These are phyloP conservation scores for Saturnispora bothae DNA, from an alignment of 805 yeast genomes.

Conservation along the genomic window DNA sequence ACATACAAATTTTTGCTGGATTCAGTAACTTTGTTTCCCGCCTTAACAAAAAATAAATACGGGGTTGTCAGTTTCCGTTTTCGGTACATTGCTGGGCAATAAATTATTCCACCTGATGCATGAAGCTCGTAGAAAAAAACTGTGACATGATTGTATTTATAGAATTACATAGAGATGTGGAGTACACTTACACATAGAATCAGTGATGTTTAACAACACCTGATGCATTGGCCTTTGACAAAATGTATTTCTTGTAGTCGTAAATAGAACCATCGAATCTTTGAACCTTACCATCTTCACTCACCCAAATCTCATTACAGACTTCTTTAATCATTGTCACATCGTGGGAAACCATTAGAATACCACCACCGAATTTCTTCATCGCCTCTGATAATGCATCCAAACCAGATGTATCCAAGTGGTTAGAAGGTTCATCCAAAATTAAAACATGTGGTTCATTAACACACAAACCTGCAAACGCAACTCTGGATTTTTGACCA, in stretches of 20 bases:
- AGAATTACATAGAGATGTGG: too few relatives aligned
- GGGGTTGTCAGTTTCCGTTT: too few relatives aligned
- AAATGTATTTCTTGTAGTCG: conserved; percentile 83
- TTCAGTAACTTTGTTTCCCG: too few relatives aligned
- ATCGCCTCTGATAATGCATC: conserved; percentile 92
- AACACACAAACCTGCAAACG: conserved; percentile 90
- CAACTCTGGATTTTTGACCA: conserved; percentile 97
- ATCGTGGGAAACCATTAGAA: conserved; percentile 96
- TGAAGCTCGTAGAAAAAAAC: too few relatives aligned
- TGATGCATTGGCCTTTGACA: conserved; percentile 61
- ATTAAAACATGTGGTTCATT: conserved; percentile 84
- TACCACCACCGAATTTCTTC: conserved; percentile 85
- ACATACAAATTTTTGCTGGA: too few relatives aligned
- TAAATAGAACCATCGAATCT: conserved; percentile 75
- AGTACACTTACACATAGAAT: too few relatives aligned
- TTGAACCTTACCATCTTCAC: conserved; percentile 73
- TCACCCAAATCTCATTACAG: conserved; percentile 92
- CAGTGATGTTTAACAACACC: conserved; percentile 91
- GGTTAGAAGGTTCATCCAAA: conserved; percentile 96
- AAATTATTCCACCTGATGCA: too few relatives aligned
- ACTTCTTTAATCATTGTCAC: conserved; percentile 81
- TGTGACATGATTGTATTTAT: too few relatives aligned
- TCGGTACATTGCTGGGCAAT: too few relatives aligned
- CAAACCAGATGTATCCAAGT: conserved; percentile 94
- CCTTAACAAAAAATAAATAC: too few relatives aligned